Percentiles rank a stretch among this genome's conserved stretches.
These are phyloP conservation scores for Omphalotus olearius DNA, from an alignment of 1,284 basidiomycete species.

Conservation along the genomic window DNA sequence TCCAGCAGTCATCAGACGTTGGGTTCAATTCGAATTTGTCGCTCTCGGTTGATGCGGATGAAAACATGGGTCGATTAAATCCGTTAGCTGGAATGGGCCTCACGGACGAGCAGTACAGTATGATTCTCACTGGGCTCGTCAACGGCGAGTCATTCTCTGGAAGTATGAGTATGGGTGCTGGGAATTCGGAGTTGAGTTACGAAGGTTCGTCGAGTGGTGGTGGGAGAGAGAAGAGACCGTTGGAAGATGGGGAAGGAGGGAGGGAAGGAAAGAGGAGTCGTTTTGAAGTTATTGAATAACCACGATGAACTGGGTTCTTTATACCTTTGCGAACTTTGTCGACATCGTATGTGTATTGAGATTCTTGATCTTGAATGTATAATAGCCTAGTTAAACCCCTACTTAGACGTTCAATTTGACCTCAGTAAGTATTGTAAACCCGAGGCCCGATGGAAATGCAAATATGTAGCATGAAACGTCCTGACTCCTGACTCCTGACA, in stretches of 20 bases:
- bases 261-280: constrained; percentile 61
- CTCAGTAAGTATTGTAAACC: too few relatives aligned
- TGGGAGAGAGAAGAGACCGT: constrained; percentile 33
- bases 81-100: constrained; percentile 73
- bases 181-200: constrained; percentile 10
- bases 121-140: constrained; percentile 63
- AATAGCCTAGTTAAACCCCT: too few relatives aligned
- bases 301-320: too few relatives aligned
- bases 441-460: too few relatives aligned
- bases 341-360: too few relatives aligned
- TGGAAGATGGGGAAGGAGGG: constrained; percentile 44
- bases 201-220: constrained; percentile 1
- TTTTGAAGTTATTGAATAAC: constrained; percentile 64
- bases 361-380: too few relatives aligned
- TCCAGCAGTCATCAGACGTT: background rate
- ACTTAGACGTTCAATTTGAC: too few relatives aligned
- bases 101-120: constrained; percentile 70
- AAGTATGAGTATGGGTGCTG: constrained; percentile 18
- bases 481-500: too few relatives aligned
- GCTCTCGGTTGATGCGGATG: constrained; percentile 23
- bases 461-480: too few relatives aligned
- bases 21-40: constrained; percentile 9
- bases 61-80: constrained; percentile 58
- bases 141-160: constrained; percentile 47
- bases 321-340: too few relatives aligned